These are phyloP conservation scores for Chrysanthemum makinoi DNA, from an alignment of 129 eudicot genomes.

Conservation along the genomic window DNA sequence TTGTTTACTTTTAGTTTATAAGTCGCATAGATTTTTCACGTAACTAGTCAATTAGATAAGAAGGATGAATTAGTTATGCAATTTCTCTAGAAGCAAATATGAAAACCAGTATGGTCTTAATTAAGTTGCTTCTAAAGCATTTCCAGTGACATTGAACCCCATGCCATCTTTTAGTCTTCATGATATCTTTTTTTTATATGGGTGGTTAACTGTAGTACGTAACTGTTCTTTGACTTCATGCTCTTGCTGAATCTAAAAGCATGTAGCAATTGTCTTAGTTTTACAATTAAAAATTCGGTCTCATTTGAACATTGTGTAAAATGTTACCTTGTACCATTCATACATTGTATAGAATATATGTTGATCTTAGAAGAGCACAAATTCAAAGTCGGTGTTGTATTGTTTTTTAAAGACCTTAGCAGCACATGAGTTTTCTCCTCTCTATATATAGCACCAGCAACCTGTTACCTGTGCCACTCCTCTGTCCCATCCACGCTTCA, in stretches of 20 bases:
- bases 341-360: too few relatives aligned
- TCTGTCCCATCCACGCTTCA: neutral
- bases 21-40: too few relatives aligned
- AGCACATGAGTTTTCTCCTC: too few relatives aligned
- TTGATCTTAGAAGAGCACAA: too few relatives aligned
- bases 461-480: too few relatives aligned
- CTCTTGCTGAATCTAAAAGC: neutral
- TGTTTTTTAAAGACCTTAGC: neutral
- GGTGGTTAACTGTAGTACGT: neutral
- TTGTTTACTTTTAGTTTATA: too few relatives aligned
- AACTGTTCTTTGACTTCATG: neutral
- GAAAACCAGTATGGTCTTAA: neutral
- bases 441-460: neutral
- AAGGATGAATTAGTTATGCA: too few relatives aligned
- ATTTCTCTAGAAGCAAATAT: too few relatives aligned
- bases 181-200: neutral
- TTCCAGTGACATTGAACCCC: neutral
- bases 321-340: neutral
- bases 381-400: too few relatives aligned
- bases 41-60: too few relatives aligned
- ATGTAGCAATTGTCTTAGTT: neutral
- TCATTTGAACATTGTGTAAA: neutral
- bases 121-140: neutral
- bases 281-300: neutral
- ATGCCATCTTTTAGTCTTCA: neutral